Evolutionary conservation across 345 rosid species (phyloP).

Genomic region (Gynandropsis gynandra): DNA sequence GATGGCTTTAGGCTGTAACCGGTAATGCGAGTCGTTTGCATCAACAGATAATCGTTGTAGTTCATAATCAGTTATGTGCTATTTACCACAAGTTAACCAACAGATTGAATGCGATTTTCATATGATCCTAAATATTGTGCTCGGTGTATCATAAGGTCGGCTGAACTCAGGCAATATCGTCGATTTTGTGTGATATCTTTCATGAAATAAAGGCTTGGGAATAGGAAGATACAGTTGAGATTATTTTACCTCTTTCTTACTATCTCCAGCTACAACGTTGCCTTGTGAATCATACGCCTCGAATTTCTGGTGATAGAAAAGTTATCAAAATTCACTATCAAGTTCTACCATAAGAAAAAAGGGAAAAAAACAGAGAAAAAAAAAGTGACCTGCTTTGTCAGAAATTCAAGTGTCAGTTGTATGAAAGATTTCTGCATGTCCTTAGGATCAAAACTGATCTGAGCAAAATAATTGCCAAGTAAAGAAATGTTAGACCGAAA

Average conservation of each 20-base stretch:
- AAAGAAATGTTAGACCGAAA: not conserved
- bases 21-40: slow-evolving; percentile 4
- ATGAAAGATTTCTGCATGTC: slow-evolving; percentile 63
- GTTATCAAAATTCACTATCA: slow-evolving; percentile 13
- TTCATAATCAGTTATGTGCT: not conserved
- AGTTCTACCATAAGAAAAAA: not conserved
- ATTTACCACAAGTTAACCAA: not conserved
- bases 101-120: not conserved
- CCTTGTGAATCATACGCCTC: slow-evolving; percentile 91
- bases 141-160: not conserved
- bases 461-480: slow-evolving; percentile 21
- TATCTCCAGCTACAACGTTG: slow-evolving; percentile 67
- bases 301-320: slow-evolving; percentile 55
- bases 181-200: not conserved
- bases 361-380: slow-evolving; percentile 10
- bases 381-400: slow-evolving; percentile 69
- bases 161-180: not conserved
- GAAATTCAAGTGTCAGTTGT: slow-evolving; percentile 82
- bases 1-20: too few relatives aligned
- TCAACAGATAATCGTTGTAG: not conserved
- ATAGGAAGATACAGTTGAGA: not conserved
- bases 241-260: slow-evolving; percentile 61
- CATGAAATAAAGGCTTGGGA: not conserved
- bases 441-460: slow-evolving; percentile 78
- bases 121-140: not conserved